A percentile compares a stretch with the other conserved stretches of the same genome.
Evolutionary conservation across 305 asterid genomes (phyloP).

Genomic region (Fraxinus ornus): DNA sequence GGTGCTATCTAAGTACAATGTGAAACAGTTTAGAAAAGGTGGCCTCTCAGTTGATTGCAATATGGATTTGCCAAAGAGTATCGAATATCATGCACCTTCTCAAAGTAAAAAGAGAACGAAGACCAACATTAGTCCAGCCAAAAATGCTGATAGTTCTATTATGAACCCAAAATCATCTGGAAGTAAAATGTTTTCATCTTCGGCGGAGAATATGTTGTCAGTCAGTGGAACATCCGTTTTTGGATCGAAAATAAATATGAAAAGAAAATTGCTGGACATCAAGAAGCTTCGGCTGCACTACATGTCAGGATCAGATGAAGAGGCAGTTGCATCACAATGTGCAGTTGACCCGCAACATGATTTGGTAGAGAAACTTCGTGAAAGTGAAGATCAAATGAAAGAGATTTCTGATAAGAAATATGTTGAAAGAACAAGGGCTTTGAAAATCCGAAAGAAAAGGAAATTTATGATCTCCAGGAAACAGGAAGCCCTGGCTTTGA

Average conservation of each 20-base stretch:
- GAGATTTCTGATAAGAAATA: constrained; percentile 25
- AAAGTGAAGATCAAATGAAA: constrained; percentile 24
- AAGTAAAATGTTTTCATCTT: constrained; percentile 48
- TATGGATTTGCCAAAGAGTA: constrained; percentile 22
- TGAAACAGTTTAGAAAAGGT: constrained; percentile 36
- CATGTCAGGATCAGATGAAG: constrained; percentile 41
- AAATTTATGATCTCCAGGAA: constrained; percentile 24
- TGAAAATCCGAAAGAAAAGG: constrained; percentile 34
- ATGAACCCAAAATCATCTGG: constrained; percentile 36
- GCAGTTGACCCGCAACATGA: constrained; percentile 27
- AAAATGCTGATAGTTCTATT: constrained; percentile 29
- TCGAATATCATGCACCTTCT: constrained; percentile 31
- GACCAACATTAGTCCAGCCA: constrained; percentile 13
- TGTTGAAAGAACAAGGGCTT: constrained; percentile 35
- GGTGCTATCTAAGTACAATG: constrained; percentile 32
- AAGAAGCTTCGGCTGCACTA: constrained; percentile 37
- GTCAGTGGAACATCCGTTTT: constrained; percentile 33
- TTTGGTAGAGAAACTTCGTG: constrained; percentile 26
- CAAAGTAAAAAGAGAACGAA: constrained; percentile 28
- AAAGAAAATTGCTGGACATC: constrained; percentile 30
- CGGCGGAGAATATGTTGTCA: constrained; percentile 42
- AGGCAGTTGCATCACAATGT: constrained; percentile 28
- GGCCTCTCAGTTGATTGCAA: constrained; percentile 21
- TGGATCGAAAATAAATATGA: constrained; percentile 35
- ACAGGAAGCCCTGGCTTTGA: constrained; percentile 33